Evolutionary conservation across 345 rosid species (phyloP), one percentile per base, ranked within the genome.

Genomic region (Schrenkiella parvula): DNA sequence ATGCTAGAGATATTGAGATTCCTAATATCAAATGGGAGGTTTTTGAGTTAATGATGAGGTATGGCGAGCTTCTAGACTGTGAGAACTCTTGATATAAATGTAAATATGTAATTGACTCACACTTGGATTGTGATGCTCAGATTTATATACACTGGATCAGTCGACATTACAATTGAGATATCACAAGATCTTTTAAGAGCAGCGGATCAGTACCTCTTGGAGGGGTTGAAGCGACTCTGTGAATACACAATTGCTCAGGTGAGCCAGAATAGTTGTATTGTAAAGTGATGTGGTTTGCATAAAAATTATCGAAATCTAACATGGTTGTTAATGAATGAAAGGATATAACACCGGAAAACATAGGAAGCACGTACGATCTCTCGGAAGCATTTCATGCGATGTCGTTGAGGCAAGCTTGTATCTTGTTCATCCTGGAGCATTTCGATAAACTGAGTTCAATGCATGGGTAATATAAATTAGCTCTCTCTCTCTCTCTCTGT

Each of bases 11-110:
- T 81, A 89, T 95, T 75, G 97, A 89, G 78, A 95, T 95, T 82
- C 99, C 99, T 3, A 95, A 95, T 64, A 95, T 95, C 73, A 88
- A 90, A 87, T 95, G 99, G 99, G 97, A 92, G 82, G 98, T 92
- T 66, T 95, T 95, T 46, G 97, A 91, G 89, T 79, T 95, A 87
- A 95, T 95, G 99, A 95, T 95, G 98, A 92, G 99, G 98, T 95
- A 52, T 68, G 72, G 12, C 29, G 50, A 61, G 38, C 41, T 56
- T 22, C 6, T 43, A 5, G 18, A 61, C 48, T 41, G 29, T 17
- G 18, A 14, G 56, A 80, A 22, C 23, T 28, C 72, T 59, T 59
- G 34, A 25, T 62, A 56, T 44, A 43, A 25, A 5, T 54, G 56
- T 19, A 46, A 46, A 11, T 14, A 42, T 41, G 26, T 41, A 22